Percentiles rank a stretch among this genome's conserved stretches.
Evolutionary conservation across 176 grass and related monocot genomes (phyloP).

Genomic region (Lolium rigidum): DNA sequence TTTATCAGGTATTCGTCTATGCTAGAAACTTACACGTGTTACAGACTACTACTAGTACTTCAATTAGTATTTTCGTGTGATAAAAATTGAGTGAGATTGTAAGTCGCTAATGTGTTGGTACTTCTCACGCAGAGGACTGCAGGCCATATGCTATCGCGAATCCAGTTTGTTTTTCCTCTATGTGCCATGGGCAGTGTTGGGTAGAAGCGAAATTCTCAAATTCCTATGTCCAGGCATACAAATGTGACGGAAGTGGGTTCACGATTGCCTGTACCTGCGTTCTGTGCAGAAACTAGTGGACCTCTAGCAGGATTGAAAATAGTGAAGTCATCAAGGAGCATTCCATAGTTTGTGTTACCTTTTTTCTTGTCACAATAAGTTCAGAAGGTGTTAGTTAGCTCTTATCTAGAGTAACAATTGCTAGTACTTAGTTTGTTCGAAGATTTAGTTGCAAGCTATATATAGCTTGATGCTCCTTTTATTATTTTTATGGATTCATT

Average conservation of each 20-base stretch:
- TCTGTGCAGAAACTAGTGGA: not conserved
- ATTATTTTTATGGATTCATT: no score
- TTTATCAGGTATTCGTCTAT: not conserved
- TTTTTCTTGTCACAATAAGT: not conserved
- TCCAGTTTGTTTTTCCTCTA: not conserved
- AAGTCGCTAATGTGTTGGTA: not conserved
- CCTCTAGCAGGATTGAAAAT: not conserved
- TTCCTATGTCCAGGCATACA: not conserved
- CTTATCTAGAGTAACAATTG: not conserved
- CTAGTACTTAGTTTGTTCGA: no score
- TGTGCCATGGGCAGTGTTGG: conserved; percentile 5
- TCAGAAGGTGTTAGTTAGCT: not conserved
- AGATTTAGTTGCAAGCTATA: no score
- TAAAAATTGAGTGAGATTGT: not conserved
- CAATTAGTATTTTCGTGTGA: not conserved
- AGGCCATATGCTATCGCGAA: not conserved
- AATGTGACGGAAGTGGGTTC: not conserved
- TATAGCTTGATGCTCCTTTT: no score
- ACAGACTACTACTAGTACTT: not conserved
- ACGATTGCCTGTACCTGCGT: not conserved
- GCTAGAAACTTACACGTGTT: not conserved
- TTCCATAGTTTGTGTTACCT: not conserved
- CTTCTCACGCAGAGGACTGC: not conserved
- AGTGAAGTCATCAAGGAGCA: not conserved
- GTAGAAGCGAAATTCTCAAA: not conserved